Base-by-base conservation (phyloP, 192 early-diverging fungal genomes). In the Dimargaris xerosporica region DNA sequence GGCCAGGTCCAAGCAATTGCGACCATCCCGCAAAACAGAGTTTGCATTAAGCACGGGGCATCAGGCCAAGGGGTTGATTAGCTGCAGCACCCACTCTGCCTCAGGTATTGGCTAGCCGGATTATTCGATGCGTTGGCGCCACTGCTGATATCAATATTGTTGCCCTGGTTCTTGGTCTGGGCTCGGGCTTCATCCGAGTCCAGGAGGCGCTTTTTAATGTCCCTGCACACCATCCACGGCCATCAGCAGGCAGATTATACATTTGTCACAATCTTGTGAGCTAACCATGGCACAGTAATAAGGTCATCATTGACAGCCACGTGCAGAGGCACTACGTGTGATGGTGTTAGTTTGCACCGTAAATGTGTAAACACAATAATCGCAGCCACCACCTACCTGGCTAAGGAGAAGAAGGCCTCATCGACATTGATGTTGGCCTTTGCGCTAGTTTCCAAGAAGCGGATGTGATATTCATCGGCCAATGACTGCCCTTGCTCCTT, bases 351-450 rank as follows among this genome's bases (percentile, higher is more conserved):
- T 10, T 45, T 45, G 10, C 17, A 45, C 11, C 11, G 44, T 10
- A 17, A 3, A 48, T 48, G 12, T 48, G 21, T 31, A 21, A 0
- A 3, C 1, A n/a, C 47, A 51, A 10, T 16, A 21, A 44, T 26
- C 5, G n/a, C 45, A 34, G 28, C 62, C 23, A 42, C 13, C 16
- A 68, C 54, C 28, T 75, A 89, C 90, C 88, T 81, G 5, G 94
- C 94, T 54, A 99, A 76, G 42, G 86, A 86, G 69, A 96, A 94
- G 75, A 99, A 99, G 45, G 94, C 91, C 71, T 98, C 94, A 67
- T 99, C 96, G 26, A 89, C 86, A 69, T 90, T 88, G 75, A 91
- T 94, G 77, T 98, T 98, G 55, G 93, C 90, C 73, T 99, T 99
- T 61, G 96, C 96, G 68, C 91, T 94, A 42, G 94, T 96, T 73